Conservation (phyloP, 2,329 filamentous ascomycete species). For the Curvularia spicifera region DNA sequence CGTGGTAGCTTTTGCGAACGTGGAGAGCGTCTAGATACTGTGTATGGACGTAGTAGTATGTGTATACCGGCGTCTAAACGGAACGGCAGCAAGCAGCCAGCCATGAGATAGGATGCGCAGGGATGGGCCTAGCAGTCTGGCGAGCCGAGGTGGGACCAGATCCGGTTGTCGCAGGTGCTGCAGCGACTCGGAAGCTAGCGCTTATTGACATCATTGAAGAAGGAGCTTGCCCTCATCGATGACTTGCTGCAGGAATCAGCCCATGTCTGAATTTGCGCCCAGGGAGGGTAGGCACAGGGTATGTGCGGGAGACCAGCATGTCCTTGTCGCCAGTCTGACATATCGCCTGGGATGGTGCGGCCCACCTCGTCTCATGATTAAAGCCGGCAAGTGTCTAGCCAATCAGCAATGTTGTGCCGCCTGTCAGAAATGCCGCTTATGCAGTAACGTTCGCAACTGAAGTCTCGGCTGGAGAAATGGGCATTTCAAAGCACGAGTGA, state of each 20-base stretch:
- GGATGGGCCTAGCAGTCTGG: constrained; percentile 20
- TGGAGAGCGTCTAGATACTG: neutral
- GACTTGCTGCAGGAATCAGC: constrained; percentile 45
- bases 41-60: too few species aligned
- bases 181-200: constrained; percentile 31
- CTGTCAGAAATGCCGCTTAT: constrained; percentile 47
- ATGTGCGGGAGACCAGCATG: constrained; percentile 38
- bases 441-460: constrained; percentile 46
- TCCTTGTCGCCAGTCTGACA: constrained; percentile 34
- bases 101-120: constrained; percentile 5
- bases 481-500: constrained; percentile 44
- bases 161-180: constrained; percentile 22
- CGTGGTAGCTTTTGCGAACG: neutral
- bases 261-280: constrained; percentile 41
- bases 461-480: constrained; percentile 41
- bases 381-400: constrained; percentile 36
- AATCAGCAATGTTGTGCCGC: constrained; percentile 32
- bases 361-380: constrained; percentile 32
- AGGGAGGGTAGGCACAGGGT: constrained; percentile 31
- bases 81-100: neutral
- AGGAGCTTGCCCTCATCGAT: constrained; percentile 26
- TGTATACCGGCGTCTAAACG: neutral
- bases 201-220: constrained; percentile 41
- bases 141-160: constrained; percentile 27
- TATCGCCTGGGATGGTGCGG: constrained; percentile 43